phyloP scores from a whole-genome alignment of 345 rosid genomes.

The Passiflora organensis region DNA sequence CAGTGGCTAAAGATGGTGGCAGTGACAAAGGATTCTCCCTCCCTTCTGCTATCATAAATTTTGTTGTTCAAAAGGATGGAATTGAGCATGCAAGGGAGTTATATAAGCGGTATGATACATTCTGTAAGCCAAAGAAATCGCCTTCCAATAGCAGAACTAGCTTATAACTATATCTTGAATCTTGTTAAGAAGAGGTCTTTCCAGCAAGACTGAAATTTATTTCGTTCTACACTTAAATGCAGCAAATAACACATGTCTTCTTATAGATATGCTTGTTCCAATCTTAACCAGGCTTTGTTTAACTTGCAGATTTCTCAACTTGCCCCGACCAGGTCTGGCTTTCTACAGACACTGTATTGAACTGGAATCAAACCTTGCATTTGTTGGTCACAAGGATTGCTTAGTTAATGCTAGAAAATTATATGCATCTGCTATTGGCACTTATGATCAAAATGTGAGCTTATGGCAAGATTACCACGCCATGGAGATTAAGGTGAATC shows the following conservation, averaged over 20 bases:
- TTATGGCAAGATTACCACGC: slow-evolving; percentile 74
- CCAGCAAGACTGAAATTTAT: too few species aligned
- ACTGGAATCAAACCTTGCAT: slow-evolving; percentile 62
- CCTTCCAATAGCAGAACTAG: too few species aligned
- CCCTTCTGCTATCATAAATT: slow-evolving; percentile 49
- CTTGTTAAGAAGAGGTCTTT: too few species aligned
- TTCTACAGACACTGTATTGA: slow-evolving; percentile 69
- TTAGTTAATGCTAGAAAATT: slow-evolving; percentile 57
- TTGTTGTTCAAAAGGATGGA: slow-evolving; percentile 63
- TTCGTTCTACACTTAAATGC: background rate
- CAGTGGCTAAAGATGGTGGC: slow-evolving; percentile 53
- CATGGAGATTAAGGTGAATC: slow-evolving; percentile 63
- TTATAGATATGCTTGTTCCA: slow-evolving; percentile 2
- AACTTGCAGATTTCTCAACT: slow-evolving; percentile 60
- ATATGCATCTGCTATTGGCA: slow-evolving; percentile 71
- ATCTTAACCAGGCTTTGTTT: background rate
- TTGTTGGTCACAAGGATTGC: slow-evolving; percentile 48
- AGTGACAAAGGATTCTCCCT: slow-evolving; percentile 61
- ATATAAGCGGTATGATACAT: slow-evolving; percentile 51
- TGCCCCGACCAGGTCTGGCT: slow-evolving; percentile 71
- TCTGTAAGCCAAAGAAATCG: too few species aligned
- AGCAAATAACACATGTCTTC: background rate
- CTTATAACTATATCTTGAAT: too few species aligned
- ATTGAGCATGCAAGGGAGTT: slow-evolving; percentile 49
- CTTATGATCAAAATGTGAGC: slow-evolving; percentile 49